These are phyloP conservation scores for Hygrocybe coccinea DNA, from an alignment of 768 basidiomycete genomes.

Conservation along the genomic window DNA sequence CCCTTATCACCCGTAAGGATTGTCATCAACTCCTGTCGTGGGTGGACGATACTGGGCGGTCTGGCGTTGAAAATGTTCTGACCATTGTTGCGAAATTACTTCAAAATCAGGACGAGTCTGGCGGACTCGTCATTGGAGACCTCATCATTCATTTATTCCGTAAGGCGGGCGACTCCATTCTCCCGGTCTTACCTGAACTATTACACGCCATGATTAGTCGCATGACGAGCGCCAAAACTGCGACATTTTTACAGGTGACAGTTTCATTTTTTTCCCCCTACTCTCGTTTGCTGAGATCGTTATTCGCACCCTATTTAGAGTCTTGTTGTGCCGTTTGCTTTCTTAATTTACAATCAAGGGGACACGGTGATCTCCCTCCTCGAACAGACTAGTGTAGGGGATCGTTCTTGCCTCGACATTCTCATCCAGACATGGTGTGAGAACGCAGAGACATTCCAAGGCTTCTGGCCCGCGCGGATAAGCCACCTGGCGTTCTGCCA, in stretches of 20 bases:
- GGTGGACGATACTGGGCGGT: slow-evolving; percentile 59
- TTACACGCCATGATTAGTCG: slow-evolving; percentile 78
- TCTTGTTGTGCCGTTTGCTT: slow-evolving; percentile 88
- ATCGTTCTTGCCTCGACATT: slow-evolving; percentile 70
- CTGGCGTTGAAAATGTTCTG: slow-evolving; percentile 73
- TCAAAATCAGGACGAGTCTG: slow-evolving; percentile 80
- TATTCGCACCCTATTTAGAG: slow-evolving; percentile 45
- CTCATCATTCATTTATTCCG: slow-evolving; percentile 90
- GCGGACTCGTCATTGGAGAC: slow-evolving; percentile 90
- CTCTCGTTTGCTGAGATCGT: neutral
- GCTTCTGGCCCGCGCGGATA: slow-evolving; percentile 87
- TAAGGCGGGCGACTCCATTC: slow-evolving; percentile 71
- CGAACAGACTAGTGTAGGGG: slow-evolving; percentile 58
- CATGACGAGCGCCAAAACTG: slow-evolving; percentile 81
- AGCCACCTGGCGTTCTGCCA: slow-evolving; percentile 78
- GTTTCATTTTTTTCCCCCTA: neutral
- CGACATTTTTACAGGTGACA: slow-evolving; percentile 81
- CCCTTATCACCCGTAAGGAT: slow-evolving; percentile 82
- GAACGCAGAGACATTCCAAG: slow-evolving; percentile 90
- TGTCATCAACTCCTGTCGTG: slow-evolving; percentile 75
- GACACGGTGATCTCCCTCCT: slow-evolving; percentile 75
- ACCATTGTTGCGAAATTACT: slow-evolving; percentile 74
- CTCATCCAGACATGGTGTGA: slow-evolving; percentile 94
- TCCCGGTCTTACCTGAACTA: slow-evolving; percentile 83
- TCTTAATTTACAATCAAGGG: slow-evolving; percentile 82